These are phyloP conservation scores for Apiospora phragmitis DNA, from an alignment of 2,329 filamentous ascomycete species.

Conservation along the genomic window DNA sequence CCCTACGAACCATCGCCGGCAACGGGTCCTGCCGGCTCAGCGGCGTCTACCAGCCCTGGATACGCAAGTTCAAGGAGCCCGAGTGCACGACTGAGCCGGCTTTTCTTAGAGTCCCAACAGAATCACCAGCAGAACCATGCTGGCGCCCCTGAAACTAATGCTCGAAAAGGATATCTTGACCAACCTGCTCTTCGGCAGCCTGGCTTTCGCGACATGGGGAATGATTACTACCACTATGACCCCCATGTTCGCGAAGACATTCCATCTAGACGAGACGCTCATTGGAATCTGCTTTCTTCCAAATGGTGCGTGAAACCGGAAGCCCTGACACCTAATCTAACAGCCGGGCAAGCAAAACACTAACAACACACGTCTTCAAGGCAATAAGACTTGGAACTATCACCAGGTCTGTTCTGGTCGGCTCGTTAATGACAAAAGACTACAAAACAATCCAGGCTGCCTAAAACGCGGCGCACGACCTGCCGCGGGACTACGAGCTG, in stretches of 20 bases:
- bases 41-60: slow-evolving; percentile 16
- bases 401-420: no score
- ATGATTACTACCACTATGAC: slow-evolving; percentile 42
- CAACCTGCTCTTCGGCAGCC: slow-evolving; percentile 34
- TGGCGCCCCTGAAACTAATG: slow-evolving; percentile 39
- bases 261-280: slow-evolving; percentile 11
- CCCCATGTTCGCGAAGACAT: slow-evolving; percentile 26
- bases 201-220: slow-evolving; percentile 35
- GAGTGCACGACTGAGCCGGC: slow-evolving; percentile 13
- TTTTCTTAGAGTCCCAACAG: slow-evolving; percentile 15
- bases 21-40: slow-evolving; percentile 11
- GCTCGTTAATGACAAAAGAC: slow-evolving; percentile 42
- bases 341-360: background rate
- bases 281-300: slow-evolving; percentile 14
- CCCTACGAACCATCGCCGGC: slow-evolving; percentile 12
- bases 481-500: slow-evolving; percentile 27
- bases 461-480: slow-evolving; percentile 29
- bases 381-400: slow-evolving; percentile 39
- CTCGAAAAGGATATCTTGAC: slow-evolving; percentile 40
- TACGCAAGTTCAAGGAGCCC: slow-evolving; percentile 13
- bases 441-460: slow-evolving; percentile 28
- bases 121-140: slow-evolving; percentile 31
- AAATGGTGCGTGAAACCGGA: slow-evolving; percentile 7
- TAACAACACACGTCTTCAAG: background rate
- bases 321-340: background rate